A percentile compares a stretch with the other conserved stretches of the same genome.
These are phyloP conservation scores for Penicillium nucicola DNA, from an alignment of 495 filamentous ascomycete species.

Conservation along the genomic window DNA sequence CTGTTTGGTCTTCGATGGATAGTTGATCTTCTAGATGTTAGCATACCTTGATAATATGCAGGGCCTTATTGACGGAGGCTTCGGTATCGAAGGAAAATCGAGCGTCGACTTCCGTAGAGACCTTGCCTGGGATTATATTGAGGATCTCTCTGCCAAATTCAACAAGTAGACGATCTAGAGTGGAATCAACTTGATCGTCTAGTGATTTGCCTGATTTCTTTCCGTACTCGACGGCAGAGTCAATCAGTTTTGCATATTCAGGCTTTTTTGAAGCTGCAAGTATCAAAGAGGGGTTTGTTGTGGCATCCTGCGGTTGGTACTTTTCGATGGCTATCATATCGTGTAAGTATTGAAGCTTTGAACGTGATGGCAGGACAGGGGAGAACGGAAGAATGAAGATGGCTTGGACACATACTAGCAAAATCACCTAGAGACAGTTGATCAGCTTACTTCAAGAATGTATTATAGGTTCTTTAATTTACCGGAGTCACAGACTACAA, in stretches of 20 bases:
- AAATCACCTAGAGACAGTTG: conserved; percentile 63
- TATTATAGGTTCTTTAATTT: conserved; percentile 41
- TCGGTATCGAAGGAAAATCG: conserved; percentile 93
- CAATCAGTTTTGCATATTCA: conserved; percentile 91
- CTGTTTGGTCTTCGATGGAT: too few relatives aligned
- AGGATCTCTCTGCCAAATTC: conserved; percentile 98
- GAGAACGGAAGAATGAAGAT: too few relatives aligned
- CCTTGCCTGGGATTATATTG: conserved; percentile 93
- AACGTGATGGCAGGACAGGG: background rate
- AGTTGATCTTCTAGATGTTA: too few relatives aligned
- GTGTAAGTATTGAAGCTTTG: conserved; percentile 7
- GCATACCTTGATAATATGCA: conserved; percentile 90
- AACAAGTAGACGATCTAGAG: conserved; percentile 90
- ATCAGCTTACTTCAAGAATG: conserved; percentile 19
- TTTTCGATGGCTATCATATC: conserved; percentile 88
- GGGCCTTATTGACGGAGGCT: conserved; percentile 89
- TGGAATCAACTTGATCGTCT: conserved; percentile 75
- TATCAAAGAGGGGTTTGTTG: conserved; percentile 98
- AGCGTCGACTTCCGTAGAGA: conserved; percentile 98
- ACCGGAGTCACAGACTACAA: conserved; percentile 96
- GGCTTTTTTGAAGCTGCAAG: conserved; percentile 96
- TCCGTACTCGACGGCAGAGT: conserved; percentile 79
- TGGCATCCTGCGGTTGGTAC: conserved; percentile 99
- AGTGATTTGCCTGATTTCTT: conserved; percentile 65
- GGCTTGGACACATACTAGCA: conserved; percentile 67